Evolutionary conservation across 2,329 filamentous ascomycete species (phyloP), one percentile per base, ranked within the genome.

Genomic region (Volutella citrinella): DNA sequence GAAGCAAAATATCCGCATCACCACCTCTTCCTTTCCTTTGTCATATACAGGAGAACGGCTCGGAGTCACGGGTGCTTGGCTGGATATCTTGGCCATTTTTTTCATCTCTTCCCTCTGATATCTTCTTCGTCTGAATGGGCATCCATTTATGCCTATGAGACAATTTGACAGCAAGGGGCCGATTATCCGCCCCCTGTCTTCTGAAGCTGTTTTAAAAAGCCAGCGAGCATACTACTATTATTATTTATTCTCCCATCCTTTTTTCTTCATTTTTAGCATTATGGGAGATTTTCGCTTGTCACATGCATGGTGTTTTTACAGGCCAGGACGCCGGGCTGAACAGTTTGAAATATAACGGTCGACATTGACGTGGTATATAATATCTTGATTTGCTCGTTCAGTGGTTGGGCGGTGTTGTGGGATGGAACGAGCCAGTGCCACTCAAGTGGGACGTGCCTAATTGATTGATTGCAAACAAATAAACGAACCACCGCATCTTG

Each of bases 21-120:
- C 45, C 12, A 22, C 12, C 12, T 48, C 43, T 40, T 47, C 48
- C 38, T 55, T 57, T 52, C 54, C 36, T 59, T 51, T 59, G 54
- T 60, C 38, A 22, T 49, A 52, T 44, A 52, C 48, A 49, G 44
- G 42, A 47, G 42, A 41, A 28, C 31, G 43, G 45, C 42, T 39
- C 33, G 55, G 55, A 49, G 52, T 52, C 40, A 32, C 22, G 28
- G 49, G 52, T 44, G 46, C 41, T 40, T 46, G 41, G 49, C 41
- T 53, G 42, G 45, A 42, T 31, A 41, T 45, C 40, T 40, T 18
- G 22, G 19, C 24, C 13, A 13, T 30, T 43, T 44, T 37, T 40
- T 38, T 45, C 36, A 41, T 23, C 41, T 40, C 36, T 36, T 38
- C 43, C 19, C 32, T 44, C 38, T 36, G n/a, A n/a, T n/a, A n/a